phyloP scores from a whole-genome alignment of 371 early-diverging fungal genomes.

The Mucor piriformis region DNA sequence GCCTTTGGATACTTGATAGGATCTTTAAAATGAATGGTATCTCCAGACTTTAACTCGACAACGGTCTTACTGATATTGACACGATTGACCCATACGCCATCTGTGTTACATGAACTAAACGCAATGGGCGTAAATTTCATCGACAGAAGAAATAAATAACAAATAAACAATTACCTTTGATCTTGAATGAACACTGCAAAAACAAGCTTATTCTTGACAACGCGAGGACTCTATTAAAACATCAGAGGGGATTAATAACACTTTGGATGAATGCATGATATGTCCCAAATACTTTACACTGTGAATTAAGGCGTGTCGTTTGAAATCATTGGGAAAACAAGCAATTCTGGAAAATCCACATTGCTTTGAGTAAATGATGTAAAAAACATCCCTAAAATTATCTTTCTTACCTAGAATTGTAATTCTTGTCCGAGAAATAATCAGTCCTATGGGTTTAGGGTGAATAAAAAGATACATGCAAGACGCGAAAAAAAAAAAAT shows the following conservation, averaged over 20 bases:
- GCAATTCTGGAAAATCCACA: background rate
- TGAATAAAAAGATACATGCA: background rate
- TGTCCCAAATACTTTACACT: background rate
- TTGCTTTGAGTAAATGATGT: background rate
- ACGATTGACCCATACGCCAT: conserved; percentile 12
- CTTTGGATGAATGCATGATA: too few species aligned
- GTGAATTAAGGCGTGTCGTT: conserved; percentile 1
- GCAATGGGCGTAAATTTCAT: background rate
- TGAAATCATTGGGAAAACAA: background rate
- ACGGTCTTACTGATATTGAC: background rate
- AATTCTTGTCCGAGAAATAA: too few species aligned
- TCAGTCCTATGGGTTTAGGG: too few species aligned
- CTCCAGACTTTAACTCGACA: background rate
- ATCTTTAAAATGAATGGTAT: conserved; percentile 17
- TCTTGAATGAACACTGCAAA: conserved; percentile 3
- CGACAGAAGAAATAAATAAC: background rate
- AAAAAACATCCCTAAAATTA: too few species aligned
- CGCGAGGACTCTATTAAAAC: conserved; percentile 7
- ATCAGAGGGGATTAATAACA: background rate
- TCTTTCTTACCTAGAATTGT: too few species aligned
- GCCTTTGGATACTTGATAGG: background rate
- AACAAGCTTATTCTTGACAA: background rate
- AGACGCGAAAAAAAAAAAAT: background rate
- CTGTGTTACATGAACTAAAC: conserved; percentile 6
- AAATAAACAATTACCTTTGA: background rate